phyloP scores from a whole-genome alignment of 1,284 basidiomycete genomes.

The Rhodotorula sp. region DNA sequence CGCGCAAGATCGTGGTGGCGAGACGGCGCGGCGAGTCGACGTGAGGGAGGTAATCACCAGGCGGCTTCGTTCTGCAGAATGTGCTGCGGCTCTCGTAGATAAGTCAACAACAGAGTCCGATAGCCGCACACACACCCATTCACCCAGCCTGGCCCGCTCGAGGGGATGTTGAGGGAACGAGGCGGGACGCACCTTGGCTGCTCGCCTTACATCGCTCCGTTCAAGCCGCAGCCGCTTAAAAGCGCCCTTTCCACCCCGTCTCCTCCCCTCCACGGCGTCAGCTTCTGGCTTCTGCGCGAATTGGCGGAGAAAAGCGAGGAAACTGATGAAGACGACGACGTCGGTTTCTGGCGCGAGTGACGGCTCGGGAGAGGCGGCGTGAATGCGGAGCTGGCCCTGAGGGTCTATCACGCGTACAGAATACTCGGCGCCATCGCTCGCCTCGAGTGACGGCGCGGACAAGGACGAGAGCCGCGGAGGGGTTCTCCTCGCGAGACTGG shows the following conservation, averaged over 20 bases:
- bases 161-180: too few species aligned
- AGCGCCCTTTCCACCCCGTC: background rate
- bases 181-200: too few species aligned
- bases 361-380: background rate
- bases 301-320: background rate
- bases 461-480: background rate
- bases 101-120: too few species aligned
- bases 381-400: background rate
- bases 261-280: background rate
- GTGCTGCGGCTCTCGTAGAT: too few species aligned
- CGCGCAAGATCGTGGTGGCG: too few species aligned
- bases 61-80: too few species aligned
- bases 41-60: too few species aligned
- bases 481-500: background rate
- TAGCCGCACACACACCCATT: too few species aligned
- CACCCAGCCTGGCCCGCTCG: too few species aligned
- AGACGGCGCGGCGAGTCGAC: too few species aligned
- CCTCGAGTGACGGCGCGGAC: background rate
- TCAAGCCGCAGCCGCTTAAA: background rate
- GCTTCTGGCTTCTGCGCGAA: background rate
- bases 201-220: too few species aligned
- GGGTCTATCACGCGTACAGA: background rate
- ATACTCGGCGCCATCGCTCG: background rate
- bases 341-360: background rate
- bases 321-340: constrained; percentile 4